These are phyloP conservation scores for Neoboletus brunneissimus DNA, from an alignment of 768 basidiomycete genomes.

Conservation along the genomic window DNA sequence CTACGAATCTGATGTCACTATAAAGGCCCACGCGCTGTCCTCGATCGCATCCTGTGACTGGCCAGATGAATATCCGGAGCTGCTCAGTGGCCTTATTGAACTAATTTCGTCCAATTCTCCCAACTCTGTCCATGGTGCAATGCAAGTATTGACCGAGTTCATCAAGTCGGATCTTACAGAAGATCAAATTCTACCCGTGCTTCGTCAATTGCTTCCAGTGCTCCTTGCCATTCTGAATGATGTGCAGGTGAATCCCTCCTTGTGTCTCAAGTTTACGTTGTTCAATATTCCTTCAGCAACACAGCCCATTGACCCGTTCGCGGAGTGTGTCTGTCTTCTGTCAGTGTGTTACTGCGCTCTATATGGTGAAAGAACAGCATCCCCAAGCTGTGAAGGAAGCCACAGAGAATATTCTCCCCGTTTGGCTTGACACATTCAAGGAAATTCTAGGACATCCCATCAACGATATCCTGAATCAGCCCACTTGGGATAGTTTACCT, in stretches of 20 bases:
- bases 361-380: slow-evolving; percentile 94
- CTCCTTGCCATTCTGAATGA: slow-evolving; percentile 78
- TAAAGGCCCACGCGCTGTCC: slow-evolving; percentile 83
- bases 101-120: slow-evolving; percentile 73
- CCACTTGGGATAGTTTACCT: slow-evolving; percentile 79
- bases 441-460: slow-evolving; percentile 65
- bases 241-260: slow-evolving; percentile 49
- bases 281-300: slow-evolving; percentile 40
- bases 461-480: slow-evolving; percentile 53
- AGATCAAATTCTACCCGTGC: slow-evolving; percentile 89
- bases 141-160: slow-evolving; percentile 95
- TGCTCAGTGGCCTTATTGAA: slow-evolving; percentile 71
- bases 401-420: slow-evolving; percentile 72
- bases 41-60: slow-evolving; percentile 89
- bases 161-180: slow-evolving; percentile 90
- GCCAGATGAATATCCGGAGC: slow-evolving; percentile 94
- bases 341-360: slow-evolving; percentile 84
- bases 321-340: slow-evolving; percentile 85
- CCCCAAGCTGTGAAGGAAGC: slow-evolving; percentile 85
- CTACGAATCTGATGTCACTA: slow-evolving; percentile 12
- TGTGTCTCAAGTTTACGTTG: not conserved
- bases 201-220: slow-evolving; percentile 86
- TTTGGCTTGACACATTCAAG: slow-evolving; percentile 91
- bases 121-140: slow-evolving; percentile 86
- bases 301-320: slow-evolving; percentile 79